A percentile compares a stretch with the other conserved stretches of the same genome.
These are phyloP conservation scores for Beta vulgaris DNA, from an alignment of 148 eudicot species.

Conservation along the genomic window DNA sequence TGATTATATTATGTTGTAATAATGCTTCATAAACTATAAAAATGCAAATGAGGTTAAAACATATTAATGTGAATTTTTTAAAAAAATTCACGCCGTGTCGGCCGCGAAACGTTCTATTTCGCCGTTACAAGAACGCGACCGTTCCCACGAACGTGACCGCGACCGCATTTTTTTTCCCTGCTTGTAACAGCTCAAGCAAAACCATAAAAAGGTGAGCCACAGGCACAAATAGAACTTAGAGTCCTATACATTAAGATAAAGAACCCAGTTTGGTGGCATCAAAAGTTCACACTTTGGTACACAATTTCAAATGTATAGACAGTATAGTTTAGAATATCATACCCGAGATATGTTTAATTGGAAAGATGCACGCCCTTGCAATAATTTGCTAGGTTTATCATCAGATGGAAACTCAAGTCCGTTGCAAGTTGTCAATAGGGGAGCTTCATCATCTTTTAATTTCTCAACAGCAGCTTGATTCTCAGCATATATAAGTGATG, in stretches of 20 bases:
- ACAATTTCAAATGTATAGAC: neutral
- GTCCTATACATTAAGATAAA: neutral
- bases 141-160: no score
- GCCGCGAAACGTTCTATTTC: no score
- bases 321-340: constrained; percentile 20
- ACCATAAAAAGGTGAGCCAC: neutral
- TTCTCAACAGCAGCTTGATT: constrained; percentile 55
- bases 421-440: constrained; percentile 59
- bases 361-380: constrained; percentile 70
- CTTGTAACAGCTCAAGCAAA: no score
- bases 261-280: neutral
- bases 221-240: neutral
- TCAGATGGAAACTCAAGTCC: constrained; percentile 61
- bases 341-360: constrained; percentile 86
- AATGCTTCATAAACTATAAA: no score
- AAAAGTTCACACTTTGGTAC: neutral
- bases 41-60: no score
- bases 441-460: constrained; percentile 62
- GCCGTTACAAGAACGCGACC: no score
- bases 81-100: no score
- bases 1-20: no score
- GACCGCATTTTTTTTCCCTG: no score
- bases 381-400: constrained; percentile 60
- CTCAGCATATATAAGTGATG: constrained; percentile 75
- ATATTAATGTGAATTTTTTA: no score